Conservation (phyloP, 208 protist genomes). For the Wallacemonas sp. region DNA sequence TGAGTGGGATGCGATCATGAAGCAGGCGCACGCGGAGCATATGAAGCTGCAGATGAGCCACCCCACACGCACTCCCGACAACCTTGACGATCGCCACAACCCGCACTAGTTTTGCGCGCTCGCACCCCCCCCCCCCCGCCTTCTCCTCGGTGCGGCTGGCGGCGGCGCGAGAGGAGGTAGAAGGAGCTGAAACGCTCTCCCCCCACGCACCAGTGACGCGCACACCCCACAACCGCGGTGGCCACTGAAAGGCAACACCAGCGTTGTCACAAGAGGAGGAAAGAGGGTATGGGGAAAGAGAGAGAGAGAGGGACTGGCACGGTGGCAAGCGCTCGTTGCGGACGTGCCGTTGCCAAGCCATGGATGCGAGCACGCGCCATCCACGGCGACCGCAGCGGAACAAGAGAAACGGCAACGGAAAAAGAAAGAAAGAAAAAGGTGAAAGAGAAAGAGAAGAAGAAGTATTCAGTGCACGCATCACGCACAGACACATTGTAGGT, state of each 20-base stretch:
- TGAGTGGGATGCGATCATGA: constrained; percentile 13
- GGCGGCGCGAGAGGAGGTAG: no score
- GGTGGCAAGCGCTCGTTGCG: no score
- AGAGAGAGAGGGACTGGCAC: neutral
- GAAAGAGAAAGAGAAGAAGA: neutral
- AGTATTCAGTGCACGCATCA: constrained; percentile 1
- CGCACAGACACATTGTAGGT: neutral
- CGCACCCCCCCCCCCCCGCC: neutral
- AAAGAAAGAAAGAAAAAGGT: constrained; percentile 3
- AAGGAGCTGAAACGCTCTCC: no score
- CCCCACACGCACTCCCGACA: neutral
- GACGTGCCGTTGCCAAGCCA: no score
- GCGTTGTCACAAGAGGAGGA: no score
- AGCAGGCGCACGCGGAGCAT: constrained; percentile 1
- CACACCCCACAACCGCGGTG: no score
- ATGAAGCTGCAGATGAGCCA: neutral
- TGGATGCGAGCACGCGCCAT: no score
- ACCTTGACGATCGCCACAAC: constrained; percentile 3
- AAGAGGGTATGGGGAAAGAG: neutral
- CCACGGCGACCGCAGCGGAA: no score
- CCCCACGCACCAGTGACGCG: no score
- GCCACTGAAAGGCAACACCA: no score
- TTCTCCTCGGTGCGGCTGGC: neutral
- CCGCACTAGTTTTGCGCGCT: neutral
- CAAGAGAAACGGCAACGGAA: constrained; percentile 1